phyloP scores from a whole-genome alignment of 257 asterid genomes.

The Rehmannia glutinosa region DNA sequence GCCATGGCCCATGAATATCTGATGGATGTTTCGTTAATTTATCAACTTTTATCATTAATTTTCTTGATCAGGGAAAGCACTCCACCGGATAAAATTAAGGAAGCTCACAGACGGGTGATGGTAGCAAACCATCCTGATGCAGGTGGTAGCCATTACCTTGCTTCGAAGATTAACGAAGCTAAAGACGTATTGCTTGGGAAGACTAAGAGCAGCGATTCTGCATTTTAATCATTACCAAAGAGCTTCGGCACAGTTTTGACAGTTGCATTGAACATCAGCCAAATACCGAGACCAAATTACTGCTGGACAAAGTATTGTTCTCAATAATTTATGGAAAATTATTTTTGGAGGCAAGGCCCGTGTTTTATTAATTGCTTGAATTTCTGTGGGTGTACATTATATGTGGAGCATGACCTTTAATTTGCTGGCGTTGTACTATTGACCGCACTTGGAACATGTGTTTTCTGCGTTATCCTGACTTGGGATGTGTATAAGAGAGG shows the following conservation, averaged over 20 bases:
- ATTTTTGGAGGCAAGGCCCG: slow-evolving; percentile 24
- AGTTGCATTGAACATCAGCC: neutral
- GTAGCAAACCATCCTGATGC: slow-evolving; percentile 95
- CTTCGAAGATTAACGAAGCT: slow-evolving; percentile 84
- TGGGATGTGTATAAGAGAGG: too few species aligned
- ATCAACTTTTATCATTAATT: neutral
- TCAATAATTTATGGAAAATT: neutral
- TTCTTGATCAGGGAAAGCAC: slow-evolving; percentile 57
- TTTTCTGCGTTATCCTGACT: too few species aligned
- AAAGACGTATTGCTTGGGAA: slow-evolving; percentile 69
- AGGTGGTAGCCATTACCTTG: slow-evolving; percentile 90
- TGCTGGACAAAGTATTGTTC: neutral
- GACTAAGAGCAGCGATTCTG: slow-evolving; percentile 55
- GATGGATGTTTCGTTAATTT: neutral
- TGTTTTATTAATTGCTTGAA: neutral
- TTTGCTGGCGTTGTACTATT: slow-evolving; percentile 1
- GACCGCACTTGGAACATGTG: neutral
- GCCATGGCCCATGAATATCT: neutral
- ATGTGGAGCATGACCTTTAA: neutral
- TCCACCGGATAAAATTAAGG: slow-evolving; percentile 66
- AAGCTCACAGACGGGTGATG: slow-evolving; percentile 91
- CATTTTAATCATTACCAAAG: slow-evolving; percentile 38
- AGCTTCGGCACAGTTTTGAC: slow-evolving; percentile 19
- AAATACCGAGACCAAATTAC: neutral
- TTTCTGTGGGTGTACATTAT: neutral